Evolutionary conservation across 177 flowering plant genomes (phyloP), one percentile per base, ranked within the genome.

Genomic region (Viscum album): DNA sequence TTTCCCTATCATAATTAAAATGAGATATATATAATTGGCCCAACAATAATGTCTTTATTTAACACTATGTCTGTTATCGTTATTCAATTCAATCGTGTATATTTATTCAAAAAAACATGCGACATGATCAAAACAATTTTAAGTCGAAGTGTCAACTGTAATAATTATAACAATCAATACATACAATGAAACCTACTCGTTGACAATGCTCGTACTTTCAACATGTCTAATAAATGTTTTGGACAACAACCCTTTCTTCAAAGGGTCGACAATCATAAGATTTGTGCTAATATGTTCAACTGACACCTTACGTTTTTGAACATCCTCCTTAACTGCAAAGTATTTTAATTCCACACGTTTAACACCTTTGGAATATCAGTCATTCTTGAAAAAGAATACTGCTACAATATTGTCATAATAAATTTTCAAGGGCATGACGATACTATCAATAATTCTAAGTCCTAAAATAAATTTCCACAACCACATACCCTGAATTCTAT

Each of bases 391-490:
- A n/a, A 67, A 47, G 34, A 45, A 67, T 35, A 50, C 5, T 21
- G 23, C 28, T 6, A 21, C 39, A 0, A 7, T 33, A 45, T 70
- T 70, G 19, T 70, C 72, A 70, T 43, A 61, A 45, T 26, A 70
- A 0, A 70, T 62, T 29, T 7, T 45, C 7, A 63, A 23, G 4
- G 72, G 66, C 33, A 8, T 70, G 0, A 41, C 24, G 4, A 50
- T 50, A n/a, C 26, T 12, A 21, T 50, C 56, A 5, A 50, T n/a
- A 35, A 54, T 24, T n/a, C 43, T 16, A 34, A 68, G 64, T 41
- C 64, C 41, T n/a, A 28, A 54, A 56, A 68, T 68, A 26, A 68
- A 68, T 15, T 56, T 68, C 33, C 29, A 24, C 33, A 68, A 35
- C 71, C 64, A 68, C 7, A 54, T 1, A 23, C 26, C 71, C 2